These are phyloP conservation scores for Limtongozyma cylindracea DNA, from an alignment of 805 yeast species.

Conservation along the genomic window DNA sequence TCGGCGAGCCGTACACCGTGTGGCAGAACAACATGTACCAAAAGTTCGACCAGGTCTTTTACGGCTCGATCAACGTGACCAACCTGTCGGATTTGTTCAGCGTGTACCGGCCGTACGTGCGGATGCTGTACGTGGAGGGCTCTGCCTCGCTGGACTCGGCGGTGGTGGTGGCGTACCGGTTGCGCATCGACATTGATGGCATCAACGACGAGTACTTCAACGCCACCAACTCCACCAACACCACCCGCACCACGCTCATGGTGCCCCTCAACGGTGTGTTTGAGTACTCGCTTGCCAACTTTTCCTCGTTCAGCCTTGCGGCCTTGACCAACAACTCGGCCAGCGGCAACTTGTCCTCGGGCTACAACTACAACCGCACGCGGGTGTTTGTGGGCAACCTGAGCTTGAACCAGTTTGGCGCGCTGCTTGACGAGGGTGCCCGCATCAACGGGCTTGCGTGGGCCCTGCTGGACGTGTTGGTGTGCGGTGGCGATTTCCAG, in stretches of 20 bases:
- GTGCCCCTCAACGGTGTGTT: constrained; percentile 49
- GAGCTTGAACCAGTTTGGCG: too few species aligned
- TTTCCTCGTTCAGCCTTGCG: constrained; percentile 15
- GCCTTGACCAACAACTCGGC: constrained; percentile 13
- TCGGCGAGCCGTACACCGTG: constrained; percentile 17
- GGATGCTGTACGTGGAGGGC: constrained; percentile 3
- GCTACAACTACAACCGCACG: constrained; percentile 8
- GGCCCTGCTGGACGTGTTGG: too few species aligned
- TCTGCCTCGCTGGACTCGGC: constrained; percentile 50
- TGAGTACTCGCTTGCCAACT: constrained; percentile 56
- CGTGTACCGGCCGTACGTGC: constrained; percentile 8
- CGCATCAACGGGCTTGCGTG: too few species aligned
- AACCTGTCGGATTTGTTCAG: constrained; percentile 6
- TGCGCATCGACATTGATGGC: too few species aligned
- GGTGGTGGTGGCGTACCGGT: constrained; percentile 25
- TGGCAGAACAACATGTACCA: constrained; percentile 62
- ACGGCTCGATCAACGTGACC: constrained; percentile 36
- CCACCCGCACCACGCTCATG: constrained; percentile 3
- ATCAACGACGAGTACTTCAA: constrained; percentile 15
- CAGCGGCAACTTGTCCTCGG: constrained; percentile 7
- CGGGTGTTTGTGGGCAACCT: constrained; percentile 5
- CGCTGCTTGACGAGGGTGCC: too few species aligned
- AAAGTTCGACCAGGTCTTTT: constrained; percentile 58
- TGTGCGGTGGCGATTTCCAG: too few species aligned
- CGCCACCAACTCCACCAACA: constrained; percentile 2